phyloP scores from a whole-genome alignment of 164 flowering plant species.

The Annona cherimola region DNA sequence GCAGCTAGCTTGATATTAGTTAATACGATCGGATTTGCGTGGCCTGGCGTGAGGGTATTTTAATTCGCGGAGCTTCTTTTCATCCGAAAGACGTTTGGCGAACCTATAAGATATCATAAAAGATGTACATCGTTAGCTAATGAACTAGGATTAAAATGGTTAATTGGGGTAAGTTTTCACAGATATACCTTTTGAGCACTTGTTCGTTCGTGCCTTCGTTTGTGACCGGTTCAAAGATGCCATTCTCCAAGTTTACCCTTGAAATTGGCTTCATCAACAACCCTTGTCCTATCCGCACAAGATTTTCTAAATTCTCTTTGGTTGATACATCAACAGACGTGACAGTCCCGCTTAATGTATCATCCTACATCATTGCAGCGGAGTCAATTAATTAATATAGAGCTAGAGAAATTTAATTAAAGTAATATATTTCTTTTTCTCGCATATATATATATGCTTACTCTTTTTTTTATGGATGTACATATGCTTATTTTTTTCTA shows the following conservation, averaged over 20 bases:
- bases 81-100: slow-evolving; percentile 25
- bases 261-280: slow-evolving; percentile 34
- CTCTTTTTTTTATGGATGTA: too few species aligned
- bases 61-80: slow-evolving; percentile 11
- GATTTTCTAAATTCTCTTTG: slow-evolving; percentile 29
- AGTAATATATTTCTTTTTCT: too few species aligned
- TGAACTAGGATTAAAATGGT: not conserved
- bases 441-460: too few species aligned
- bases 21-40: not conserved
- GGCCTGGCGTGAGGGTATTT: slow-evolving; percentile 12
- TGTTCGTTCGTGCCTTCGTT: slow-evolving; percentile 31
- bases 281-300: slow-evolving; percentile 26
- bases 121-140: not conserved
- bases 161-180: not conserved
- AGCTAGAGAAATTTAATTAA: too few species aligned
- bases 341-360: slow-evolving; percentile 18
- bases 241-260: slow-evolving; percentile 30
- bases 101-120: slow-evolving; percentile 19
- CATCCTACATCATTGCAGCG: too few species aligned
- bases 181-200: slow-evolving; percentile 28
- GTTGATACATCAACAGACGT: slow-evolving; percentile 29
- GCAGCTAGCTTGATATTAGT: not conserved
- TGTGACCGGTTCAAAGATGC: slow-evolving; percentile 15
- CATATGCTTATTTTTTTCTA: too few species aligned
- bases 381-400: too few species aligned